phyloP scores from a whole-genome alignment of 1,284 basidiomycete species.

The Puccinia novopanici region DNA sequence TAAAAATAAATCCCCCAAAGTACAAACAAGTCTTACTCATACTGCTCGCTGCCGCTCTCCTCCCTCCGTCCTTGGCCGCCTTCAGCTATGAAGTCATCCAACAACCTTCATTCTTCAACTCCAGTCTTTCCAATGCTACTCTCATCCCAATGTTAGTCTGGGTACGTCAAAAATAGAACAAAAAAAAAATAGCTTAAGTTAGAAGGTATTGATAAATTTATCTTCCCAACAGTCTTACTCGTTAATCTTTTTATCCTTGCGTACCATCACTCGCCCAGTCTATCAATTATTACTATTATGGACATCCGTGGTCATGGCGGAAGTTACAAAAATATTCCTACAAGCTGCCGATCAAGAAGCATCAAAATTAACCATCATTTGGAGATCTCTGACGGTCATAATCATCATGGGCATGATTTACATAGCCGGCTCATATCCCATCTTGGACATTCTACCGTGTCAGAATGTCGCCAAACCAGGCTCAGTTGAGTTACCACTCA shows the following conservation, averaged over 20 bases:
- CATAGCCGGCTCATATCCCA: slow-evolving; percentile 40
- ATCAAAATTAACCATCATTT: slow-evolving; percentile 6
- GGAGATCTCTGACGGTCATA: slow-evolving; percentile 6
- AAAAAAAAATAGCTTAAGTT: no score
- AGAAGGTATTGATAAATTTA: not conserved
- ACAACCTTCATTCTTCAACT: not conserved
- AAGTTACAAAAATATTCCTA: slow-evolving; percentile 2
- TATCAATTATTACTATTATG: slow-evolving; percentile 31
- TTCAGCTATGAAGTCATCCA: slow-evolving; percentile 16
- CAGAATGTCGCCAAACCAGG: slow-evolving; percentile 35
- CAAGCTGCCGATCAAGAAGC: not conserved
- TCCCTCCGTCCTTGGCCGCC: slow-evolving; percentile 5
- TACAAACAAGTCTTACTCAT: slow-evolving; percentile 17
- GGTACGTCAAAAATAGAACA: slow-evolving; percentile 8
- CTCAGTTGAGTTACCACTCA: slow-evolving; percentile 47
- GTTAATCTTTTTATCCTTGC: slow-evolving; percentile 18
- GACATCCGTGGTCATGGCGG: slow-evolving; percentile 6
- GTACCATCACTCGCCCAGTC: slow-evolving; percentile 35
- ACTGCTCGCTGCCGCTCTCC: not conserved
- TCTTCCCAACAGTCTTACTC: slow-evolving; percentile 21
- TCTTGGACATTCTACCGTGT: slow-evolving; percentile 26
- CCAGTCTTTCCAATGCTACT: not conserved
- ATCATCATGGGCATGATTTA: slow-evolving; percentile 19
- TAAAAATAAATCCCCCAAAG: not conserved
- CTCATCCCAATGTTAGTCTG: slow-evolving; percentile 18